Conservation (phyloP, 495 filamentous ascomycete genomes). For the Parathielavia hyrcaniae region DNA sequence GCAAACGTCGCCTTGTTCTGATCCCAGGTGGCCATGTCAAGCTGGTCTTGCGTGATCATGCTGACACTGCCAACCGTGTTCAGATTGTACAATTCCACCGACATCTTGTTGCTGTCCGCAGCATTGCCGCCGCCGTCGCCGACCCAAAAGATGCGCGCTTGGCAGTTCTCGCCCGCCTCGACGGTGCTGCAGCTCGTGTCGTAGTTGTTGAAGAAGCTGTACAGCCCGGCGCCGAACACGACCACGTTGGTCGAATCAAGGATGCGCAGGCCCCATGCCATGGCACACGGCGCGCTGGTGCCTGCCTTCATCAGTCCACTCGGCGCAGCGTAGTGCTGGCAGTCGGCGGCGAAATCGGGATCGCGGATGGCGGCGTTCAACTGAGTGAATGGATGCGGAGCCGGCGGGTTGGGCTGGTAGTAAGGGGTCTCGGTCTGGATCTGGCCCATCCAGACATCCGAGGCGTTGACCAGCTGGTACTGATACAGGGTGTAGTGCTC, state of each 20-base stretch:
- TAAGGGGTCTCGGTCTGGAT: slow-evolving; percentile 92
- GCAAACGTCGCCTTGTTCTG: slow-evolving; percentile 29
- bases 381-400: slow-evolving; percentile 56
- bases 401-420: slow-evolving; percentile 75
- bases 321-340: slow-evolving; percentile 38
- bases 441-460: slow-evolving; percentile 73
- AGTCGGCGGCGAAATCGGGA: slow-evolving; percentile 56
- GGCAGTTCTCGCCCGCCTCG: slow-evolving; percentile 62
- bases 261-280: slow-evolving; percentile 75
- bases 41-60: slow-evolving; percentile 25
- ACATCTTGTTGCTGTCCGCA: not conserved
- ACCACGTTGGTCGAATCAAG: slow-evolving; percentile 56
- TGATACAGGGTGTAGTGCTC: slow-evolving; percentile 84
- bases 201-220: slow-evolving; percentile 84
- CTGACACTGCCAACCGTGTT: slow-evolving; percentile 33
- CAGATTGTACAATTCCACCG: slow-evolving; percentile 29
- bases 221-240: slow-evolving; percentile 70
- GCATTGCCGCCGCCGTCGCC: not conserved
- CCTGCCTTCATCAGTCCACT: slow-evolving; percentile 11
- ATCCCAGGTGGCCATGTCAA: slow-evolving; percentile 28
- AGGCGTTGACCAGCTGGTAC: slow-evolving; percentile 71
- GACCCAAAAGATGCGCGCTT: slow-evolving; percentile 58
- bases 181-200: slow-evolving; percentile 62
- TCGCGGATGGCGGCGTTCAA: slow-evolving; percentile 61
- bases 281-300: slow-evolving; percentile 39